phyloP scores from a whole-genome alignment of 139 green algal species.

The Medakamo hakoo region DNA sequence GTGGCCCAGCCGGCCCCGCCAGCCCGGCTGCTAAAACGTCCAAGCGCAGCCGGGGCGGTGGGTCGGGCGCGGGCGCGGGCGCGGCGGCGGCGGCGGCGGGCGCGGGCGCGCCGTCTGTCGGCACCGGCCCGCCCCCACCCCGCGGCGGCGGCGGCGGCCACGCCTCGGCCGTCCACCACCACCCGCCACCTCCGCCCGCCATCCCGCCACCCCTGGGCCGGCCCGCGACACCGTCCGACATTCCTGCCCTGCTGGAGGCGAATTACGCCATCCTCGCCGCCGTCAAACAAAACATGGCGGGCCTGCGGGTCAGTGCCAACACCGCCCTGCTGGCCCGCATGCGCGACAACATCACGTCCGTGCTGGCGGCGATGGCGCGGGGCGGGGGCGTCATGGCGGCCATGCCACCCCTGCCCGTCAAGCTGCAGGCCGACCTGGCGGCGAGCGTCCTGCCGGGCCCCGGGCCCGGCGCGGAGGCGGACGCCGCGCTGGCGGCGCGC shows the following conservation, averaged over 20 bases:
- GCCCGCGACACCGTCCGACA: too few relatives aligned
- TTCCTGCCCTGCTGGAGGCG: constrained; percentile 28
- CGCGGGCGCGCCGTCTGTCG: neutral
- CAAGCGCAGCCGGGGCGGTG: neutral
- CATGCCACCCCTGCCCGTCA: constrained; percentile 69
- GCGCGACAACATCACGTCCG: constrained; percentile 64
- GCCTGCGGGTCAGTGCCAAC: constrained; percentile 60
- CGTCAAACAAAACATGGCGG: constrained; percentile 35
- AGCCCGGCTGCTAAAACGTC: neutral
- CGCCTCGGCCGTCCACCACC: neutral
- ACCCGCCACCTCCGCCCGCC: neutral
- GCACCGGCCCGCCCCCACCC: neutral
- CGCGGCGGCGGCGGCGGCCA: neutral
- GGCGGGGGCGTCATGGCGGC: constrained; percentile 53
- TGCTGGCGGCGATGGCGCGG: constrained; percentile 48
- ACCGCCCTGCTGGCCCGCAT: constrained; percentile 59
- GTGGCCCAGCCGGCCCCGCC: too few relatives aligned
- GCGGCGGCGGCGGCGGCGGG: neutral
- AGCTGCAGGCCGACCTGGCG: neutral
- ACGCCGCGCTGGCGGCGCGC: neutral
- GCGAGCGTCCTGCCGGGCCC: neutral
- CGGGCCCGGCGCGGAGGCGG: too few relatives aligned
- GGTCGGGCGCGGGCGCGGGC: neutral
- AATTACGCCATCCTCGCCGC: constrained; percentile 46
- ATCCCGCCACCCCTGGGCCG: too few relatives aligned